phyloP scores from a whole-genome alignment of 2,329 filamentous ascomycete genomes.

The Aspergillus carbonarius region DNA sequence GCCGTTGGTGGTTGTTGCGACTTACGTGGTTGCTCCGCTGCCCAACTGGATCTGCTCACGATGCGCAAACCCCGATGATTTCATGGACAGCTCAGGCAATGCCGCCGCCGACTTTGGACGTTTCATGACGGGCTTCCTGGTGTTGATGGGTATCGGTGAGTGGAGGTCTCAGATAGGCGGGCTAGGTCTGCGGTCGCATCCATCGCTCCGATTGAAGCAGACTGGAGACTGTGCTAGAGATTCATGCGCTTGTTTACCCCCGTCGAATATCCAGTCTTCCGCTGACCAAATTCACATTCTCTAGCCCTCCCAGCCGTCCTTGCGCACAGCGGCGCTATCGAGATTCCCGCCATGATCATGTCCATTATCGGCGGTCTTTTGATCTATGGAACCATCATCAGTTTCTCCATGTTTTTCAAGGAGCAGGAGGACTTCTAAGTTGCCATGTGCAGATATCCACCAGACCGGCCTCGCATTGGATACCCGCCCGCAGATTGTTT shows the following conservation, averaged over 20 bases:
- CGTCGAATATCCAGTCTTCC: background rate
- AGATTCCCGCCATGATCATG: slow-evolving; percentile 87
- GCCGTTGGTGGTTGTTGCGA: slow-evolving; percentile 90
- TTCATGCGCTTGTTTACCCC: background rate
- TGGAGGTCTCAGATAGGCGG: slow-evolving; percentile 25
- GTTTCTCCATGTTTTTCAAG: slow-evolving; percentile 97
- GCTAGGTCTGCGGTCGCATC: background rate
- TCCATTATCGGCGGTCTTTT: slow-evolving; percentile 86
- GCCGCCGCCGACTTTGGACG: slow-evolving; percentile 89
- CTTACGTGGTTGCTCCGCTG: slow-evolving; percentile 87
- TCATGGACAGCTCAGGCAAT: slow-evolving; percentile 79
- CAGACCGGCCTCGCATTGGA: background rate
- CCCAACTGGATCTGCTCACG: slow-evolving; percentile 95
- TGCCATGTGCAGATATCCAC: background rate
- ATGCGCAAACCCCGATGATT: slow-evolving; percentile 91
- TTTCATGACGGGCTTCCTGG: slow-evolving; percentile 92
- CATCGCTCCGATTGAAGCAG: background rate
- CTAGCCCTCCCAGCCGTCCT: slow-evolving; percentile 83
- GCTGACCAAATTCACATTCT: slow-evolving; percentile 5
- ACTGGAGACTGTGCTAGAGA: background rate
- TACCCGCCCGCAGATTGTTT: slow-evolving; percentile 3
- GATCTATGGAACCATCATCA: slow-evolving; percentile 98
- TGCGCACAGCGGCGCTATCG: slow-evolving; percentile 81
- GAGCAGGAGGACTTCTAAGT: slow-evolving; percentile 89
- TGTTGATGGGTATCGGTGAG: slow-evolving; percentile 95